phyloP scores from a whole-genome alignment of 768 basidiomycete genomes.

The Collybiopsis luxurians region DNA sequence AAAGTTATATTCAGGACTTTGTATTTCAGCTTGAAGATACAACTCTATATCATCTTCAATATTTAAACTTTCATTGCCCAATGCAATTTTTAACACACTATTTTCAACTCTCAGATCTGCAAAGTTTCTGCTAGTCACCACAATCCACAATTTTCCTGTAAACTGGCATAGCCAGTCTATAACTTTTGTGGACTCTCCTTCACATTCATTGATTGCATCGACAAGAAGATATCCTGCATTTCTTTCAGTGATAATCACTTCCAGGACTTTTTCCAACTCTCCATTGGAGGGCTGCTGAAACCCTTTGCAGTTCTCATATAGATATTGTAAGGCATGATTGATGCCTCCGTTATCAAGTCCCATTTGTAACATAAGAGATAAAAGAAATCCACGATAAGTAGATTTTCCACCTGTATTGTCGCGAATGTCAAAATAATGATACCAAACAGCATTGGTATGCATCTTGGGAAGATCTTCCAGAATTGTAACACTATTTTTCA shows the following conservation, averaged over 20 bases:
- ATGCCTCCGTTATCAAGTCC: too few relatives aligned
- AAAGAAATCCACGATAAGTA: too few relatives aligned
- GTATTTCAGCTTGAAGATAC: too few relatives aligned
- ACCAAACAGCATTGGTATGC: neutral
- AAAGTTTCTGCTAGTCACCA: neutral
- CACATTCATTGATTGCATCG: constrained; percentile 1
- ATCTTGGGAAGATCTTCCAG: neutral
- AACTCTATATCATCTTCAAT: too few relatives aligned
- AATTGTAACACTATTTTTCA: neutral
- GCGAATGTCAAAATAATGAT: constrained; percentile 3
- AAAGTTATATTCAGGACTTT: too few relatives aligned
- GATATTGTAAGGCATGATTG: too few relatives aligned
- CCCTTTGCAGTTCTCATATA: too few relatives aligned
- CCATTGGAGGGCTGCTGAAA: too few relatives aligned
- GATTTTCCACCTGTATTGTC: neutral
- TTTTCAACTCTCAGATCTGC: neutral
- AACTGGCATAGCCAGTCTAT: neutral
- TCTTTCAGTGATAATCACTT: neutral
- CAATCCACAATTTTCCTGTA: neutral
- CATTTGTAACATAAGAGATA: too few relatives aligned
- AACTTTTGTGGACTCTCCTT: neutral
- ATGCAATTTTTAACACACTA: too few relatives aligned
- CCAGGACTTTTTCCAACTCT: neutral
- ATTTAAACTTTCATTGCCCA: too few relatives aligned
- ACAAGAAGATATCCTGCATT: neutral